Evolutionary conservation across 2,329 filamentous ascomycete species (phyloP), one percentile per base, ranked within the genome.

Genomic region (Exophiala phaeomuriformis): DNA sequence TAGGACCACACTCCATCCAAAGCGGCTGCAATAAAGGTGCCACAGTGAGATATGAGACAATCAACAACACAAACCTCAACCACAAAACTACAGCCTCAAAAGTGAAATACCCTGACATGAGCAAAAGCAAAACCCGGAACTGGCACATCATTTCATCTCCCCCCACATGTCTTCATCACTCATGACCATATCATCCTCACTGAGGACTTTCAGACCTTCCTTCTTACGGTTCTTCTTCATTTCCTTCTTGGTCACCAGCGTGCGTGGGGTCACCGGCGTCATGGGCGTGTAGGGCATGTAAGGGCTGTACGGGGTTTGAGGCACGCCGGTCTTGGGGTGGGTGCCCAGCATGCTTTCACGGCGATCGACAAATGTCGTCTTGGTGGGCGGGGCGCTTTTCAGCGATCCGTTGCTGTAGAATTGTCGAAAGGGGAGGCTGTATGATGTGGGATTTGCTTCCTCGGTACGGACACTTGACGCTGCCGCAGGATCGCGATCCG

Each of bases 201-300:
- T 69, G 44, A 75, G 60, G 4, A 74, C 74, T 33, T 69, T 68
- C 30, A 74, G 61, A 4, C 72, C 72, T 53, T 71, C 71, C 52
- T 71, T 67, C 60, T 68, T 72, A 44, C 68, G 67, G 58, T 68
- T 69, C 28, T 67, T 65, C 53, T 69, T 72, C 47, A 72, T 66
- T 53, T 76, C 69, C 46, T 70, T 66, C 60, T 71, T 72, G 12
- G 69, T 73, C 44, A 75, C 68, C 33, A 74, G 74, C n/a, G 53
- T 50, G 5, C 55, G 51, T 3, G 55, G 55, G 1, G 74, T 76
- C 40, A 77, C 65, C 0, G 74, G 74, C 1, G 74, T 77, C 27
- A 77, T 69, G 0, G 74, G 74, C 2, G 74, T 77, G 47, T 72
- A 74, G 0, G 74, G 74, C 71, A 75, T 76, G 54, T 77, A 77